Conservation (phyloP, 1,139 yeast species). For the Hansenula anomala region DNA sequence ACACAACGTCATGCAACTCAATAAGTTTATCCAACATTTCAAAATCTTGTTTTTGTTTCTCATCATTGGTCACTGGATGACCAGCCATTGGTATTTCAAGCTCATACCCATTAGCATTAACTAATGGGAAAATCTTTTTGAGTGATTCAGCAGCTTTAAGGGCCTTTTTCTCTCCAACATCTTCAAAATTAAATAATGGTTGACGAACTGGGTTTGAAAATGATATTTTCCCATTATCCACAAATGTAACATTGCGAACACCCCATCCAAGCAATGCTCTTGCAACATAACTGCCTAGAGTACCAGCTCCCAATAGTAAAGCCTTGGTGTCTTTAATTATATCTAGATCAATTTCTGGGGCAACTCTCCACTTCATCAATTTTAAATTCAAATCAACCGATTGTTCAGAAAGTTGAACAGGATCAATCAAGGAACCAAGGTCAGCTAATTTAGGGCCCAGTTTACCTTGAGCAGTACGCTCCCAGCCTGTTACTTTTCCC, state of each 20-base stretch:
- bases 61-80: slow-evolving; percentile 63
- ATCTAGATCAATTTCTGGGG: slow-evolving; percentile 74
- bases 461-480: slow-evolving; percentile 66
- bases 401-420: slow-evolving; percentile 77
- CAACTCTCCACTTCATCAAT: slow-evolving; percentile 95
- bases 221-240: slow-evolving; percentile 85
- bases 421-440: slow-evolving; percentile 75
- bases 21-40: slow-evolving; percentile 50
- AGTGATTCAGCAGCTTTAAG: slow-evolving; percentile 69
- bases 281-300: slow-evolving; percentile 88
- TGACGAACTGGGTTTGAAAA: slow-evolving; percentile 95
- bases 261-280: slow-evolving; percentile 94
- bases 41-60: slow-evolving; percentile 44
- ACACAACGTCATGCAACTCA: slow-evolving; percentile 67
- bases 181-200: slow-evolving; percentile 73
- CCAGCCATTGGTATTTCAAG: slow-evolving; percentile 95
- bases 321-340: slow-evolving; percentile 55
- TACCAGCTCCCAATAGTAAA: slow-evolving; percentile 90
- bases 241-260: slow-evolving; percentile 74
- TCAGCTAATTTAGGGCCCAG: slow-evolving; percentile 81
- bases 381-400: slow-evolving; percentile 87
- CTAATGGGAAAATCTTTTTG: slow-evolving; percentile 72
- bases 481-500: slow-evolving; percentile 76
- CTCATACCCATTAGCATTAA: slow-evolving; percentile 53
- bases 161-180: slow-evolving; percentile 75